Percentiles rank a stretch among this genome's conserved stretches.
These are phyloP conservation scores for Plectosphaerella plurivora DNA, from an alignment of 2,329 filamentous ascomycete genomes.

Conservation along the genomic window DNA sequence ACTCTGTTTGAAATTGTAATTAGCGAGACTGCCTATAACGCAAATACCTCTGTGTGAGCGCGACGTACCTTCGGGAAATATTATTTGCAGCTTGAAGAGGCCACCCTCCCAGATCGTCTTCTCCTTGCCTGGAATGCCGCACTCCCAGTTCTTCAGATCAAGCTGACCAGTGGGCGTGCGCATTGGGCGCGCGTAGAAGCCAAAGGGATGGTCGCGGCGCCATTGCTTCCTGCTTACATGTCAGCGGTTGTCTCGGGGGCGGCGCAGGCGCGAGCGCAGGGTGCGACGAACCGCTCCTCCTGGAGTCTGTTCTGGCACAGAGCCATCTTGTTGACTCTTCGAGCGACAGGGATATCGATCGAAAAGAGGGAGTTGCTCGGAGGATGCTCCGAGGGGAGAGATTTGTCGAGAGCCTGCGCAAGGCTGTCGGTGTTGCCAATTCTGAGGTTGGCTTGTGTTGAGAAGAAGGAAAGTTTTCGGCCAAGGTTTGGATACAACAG, in stretches of 20 bases:
- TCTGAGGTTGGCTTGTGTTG: no score
- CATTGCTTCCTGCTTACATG: constrained; percentile 73
- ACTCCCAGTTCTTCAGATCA: constrained; percentile 95
- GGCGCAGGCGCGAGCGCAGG: constrained; percentile 4
- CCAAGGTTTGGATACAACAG: no score
- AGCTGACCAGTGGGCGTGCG: constrained; percentile 71
- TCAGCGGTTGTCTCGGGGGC: constrained; percentile 12
- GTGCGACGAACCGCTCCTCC: constrained; percentile 69
- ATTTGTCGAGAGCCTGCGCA: no score
- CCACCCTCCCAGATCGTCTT: constrained; percentile 99
- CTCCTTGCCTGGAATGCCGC: constrained; percentile 90
- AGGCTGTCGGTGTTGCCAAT: no score
- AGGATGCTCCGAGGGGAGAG: not conserved
- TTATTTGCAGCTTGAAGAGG: constrained; percentile 88
- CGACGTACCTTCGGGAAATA: constrained; percentile 84
- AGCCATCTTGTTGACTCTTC: constrained; percentile 57
- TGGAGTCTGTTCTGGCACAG: constrained; percentile 84
- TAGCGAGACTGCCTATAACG: constrained; percentile 8
- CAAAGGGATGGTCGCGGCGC: constrained; percentile 94
- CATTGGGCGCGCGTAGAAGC: constrained; percentile 88
- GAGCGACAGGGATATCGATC: not conserved
- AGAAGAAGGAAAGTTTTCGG: no score
- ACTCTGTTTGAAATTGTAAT: constrained; percentile 56
- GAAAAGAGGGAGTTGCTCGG: not conserved
- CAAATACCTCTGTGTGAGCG: not conserved